Evolutionary conservation across 176 grass and related monocot species (phyloP), one percentile per base, ranked within the genome.

Genomic region (Eragrostis nindensis): DNA sequence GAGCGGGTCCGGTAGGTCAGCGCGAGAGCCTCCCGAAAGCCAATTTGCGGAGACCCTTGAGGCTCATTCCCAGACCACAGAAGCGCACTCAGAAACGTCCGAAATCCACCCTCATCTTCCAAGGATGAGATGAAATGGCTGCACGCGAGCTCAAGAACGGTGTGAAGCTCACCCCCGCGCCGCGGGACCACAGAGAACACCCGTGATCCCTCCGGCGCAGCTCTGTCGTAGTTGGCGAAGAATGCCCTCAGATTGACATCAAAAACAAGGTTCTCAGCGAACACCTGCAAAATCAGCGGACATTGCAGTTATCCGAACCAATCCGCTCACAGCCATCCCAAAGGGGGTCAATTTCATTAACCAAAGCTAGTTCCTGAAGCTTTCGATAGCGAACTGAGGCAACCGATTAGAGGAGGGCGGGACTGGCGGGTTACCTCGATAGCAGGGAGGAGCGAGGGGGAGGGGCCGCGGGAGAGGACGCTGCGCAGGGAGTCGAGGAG

Each of bases 71-170:
- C 32, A 0, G 81, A 80, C 75, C 87, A 80, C 36, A 70, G 74
- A 7, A 89, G 62, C 15, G 76, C 52, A 11, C 44, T 68, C 0
- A 60, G 32, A 74, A 84, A 89, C 13, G 29, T 12, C 44, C 36
- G n/a, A 22, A 81, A 75, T 61, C 42, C 48, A 2, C 0, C 24
- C 61, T 80, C 52, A 32, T 69, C 87, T 68, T 45, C 32, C 54
- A 84, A 47, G 2, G 81, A 74, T 55, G 87, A 89, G 62, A 80
- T 75, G 62, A 89, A 89, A 50, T 84, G 76, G 44, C 48, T 26
- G 70, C 70, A 54, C 62, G 80, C 41, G 39, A 89, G 62, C 76
- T 89, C 81, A 63, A 89, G 53, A 5, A 30, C 0, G 24, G 68
- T 17, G 66, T 4, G 13, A n/a, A 62, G 1, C 24, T 74, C 77